Conservation (phyloP, 2,329 filamentous ascomycete species). For the Leptoxyphium fumago region DNA sequence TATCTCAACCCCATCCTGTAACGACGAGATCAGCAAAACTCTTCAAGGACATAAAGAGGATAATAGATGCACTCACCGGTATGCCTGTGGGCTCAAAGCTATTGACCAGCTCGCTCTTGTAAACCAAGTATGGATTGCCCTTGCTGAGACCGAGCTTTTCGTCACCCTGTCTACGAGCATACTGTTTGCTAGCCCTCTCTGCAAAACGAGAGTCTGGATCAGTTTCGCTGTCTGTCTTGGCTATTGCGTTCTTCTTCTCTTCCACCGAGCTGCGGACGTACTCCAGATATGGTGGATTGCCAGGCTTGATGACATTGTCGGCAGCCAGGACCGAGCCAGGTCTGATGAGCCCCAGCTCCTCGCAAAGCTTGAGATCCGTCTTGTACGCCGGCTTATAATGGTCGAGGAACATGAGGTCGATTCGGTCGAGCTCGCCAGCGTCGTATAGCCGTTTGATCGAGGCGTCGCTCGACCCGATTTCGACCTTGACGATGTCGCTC, state of each 20-base stretch:
- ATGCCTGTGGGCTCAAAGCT: constrained; percentile 55
- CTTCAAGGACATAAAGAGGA: background rate
- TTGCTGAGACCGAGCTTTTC: constrained; percentile 27
- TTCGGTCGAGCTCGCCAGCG: constrained; percentile 38
- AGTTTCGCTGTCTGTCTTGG: constrained; percentile 14
- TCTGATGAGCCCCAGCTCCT: constrained; percentile 50
- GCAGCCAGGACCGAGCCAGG: constrained; percentile 50
- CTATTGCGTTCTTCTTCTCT: constrained; percentile 40
- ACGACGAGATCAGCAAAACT: constrained; percentile 4
- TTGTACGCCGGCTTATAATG: constrained; percentile 68
- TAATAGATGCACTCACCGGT: constrained; percentile 34
- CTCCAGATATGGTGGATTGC: constrained; percentile 54
- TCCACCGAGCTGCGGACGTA: constrained; percentile 53
- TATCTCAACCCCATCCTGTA: constrained; percentile 52
- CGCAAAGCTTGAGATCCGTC: constrained; percentile 61
- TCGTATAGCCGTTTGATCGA: constrained; percentile 46
- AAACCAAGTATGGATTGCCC: constrained; percentile 51
- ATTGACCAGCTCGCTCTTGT: constrained; percentile 47
- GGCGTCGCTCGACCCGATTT: constrained; percentile 54
- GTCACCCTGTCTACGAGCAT: constrained; percentile 30
- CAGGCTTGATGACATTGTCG: constrained; percentile 58
- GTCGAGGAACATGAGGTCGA: constrained; percentile 66
- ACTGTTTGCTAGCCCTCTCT: constrained; percentile 34
- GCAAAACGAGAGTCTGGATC: constrained; percentile 26
- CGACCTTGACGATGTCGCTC: constrained; percentile 51